phyloP scores from a whole-genome alignment of 2,329 filamentous ascomycete genomes.

The Aureobasidium mangrovei region DNA sequence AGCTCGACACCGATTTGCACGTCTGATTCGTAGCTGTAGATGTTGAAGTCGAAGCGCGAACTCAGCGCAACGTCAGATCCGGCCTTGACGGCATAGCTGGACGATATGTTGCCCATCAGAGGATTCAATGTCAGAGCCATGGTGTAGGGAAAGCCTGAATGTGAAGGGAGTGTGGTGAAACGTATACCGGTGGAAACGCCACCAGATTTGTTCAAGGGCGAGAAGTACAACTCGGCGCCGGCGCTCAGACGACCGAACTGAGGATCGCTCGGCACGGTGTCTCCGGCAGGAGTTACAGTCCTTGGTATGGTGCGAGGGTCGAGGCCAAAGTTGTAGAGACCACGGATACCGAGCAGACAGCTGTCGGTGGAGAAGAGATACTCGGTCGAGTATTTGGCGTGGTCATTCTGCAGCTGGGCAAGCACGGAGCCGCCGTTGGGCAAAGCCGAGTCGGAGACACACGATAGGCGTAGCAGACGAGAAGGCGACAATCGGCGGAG shows the following conservation, averaged over 20 bases:
- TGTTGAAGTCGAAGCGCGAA: slow-evolving; percentile 91
- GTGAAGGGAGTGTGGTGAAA: slow-evolving; percentile 76
- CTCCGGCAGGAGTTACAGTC: slow-evolving; percentile 19
- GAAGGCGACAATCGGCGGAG: slow-evolving; percentile 68
- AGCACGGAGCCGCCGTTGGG: slow-evolving; percentile 69
- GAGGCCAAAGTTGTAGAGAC: slow-evolving; percentile 87
- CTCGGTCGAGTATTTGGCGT: slow-evolving; percentile 79
- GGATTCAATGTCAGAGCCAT: slow-evolving; percentile 91
- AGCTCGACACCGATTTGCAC: slow-evolving; percentile 87
- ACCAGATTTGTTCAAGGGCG: slow-evolving; percentile 84
- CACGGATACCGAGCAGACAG: slow-evolving; percentile 75
- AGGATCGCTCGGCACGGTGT: slow-evolving; percentile 38
- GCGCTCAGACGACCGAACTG: slow-evolving; percentile 79
- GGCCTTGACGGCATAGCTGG: slow-evolving; percentile 84
- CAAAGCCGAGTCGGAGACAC: slow-evolving; percentile 62
- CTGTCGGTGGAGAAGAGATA: slow-evolving; percentile 90
- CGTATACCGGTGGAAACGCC: slow-evolving; percentile 81
- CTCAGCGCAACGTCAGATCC: slow-evolving; percentile 75
- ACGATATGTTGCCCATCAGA: slow-evolving; percentile 85
- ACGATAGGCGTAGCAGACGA: slow-evolving; percentile 70
- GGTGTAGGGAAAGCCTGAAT: slow-evolving; percentile 80
- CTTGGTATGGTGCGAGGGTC: slow-evolving; percentile 42
- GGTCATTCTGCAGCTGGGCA: slow-evolving; percentile 69
- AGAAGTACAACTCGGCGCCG: slow-evolving; percentile 92
- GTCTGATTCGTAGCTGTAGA: slow-evolving; percentile 95